Conservation (phyloP, 495 filamentous ascomycete species). For the Clavariopsis aquatica region DNA sequence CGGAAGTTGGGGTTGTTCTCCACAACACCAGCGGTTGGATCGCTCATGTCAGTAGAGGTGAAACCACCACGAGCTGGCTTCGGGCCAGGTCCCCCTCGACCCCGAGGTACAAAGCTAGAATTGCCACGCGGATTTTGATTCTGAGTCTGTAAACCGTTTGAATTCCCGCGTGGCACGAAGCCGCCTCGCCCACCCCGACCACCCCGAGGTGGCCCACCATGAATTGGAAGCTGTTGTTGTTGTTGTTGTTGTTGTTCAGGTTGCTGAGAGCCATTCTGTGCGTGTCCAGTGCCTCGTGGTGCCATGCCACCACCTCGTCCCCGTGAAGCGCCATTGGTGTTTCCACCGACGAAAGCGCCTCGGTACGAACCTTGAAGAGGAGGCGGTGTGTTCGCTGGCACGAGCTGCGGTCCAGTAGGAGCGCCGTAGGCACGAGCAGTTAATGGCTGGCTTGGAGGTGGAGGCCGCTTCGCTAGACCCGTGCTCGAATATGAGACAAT, state of each 20-base stretch:
- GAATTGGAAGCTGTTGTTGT: constrained; percentile 38
- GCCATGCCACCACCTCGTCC: constrained; percentile 36
- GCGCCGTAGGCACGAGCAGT: constrained; percentile 55
- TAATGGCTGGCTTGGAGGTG: constrained; percentile 58
- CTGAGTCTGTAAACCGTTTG: constrained; percentile 19
- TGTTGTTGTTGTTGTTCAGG: constrained; percentile 38
- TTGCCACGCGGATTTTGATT: constrained; percentile 22
- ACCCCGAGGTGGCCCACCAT: constrained; percentile 24
- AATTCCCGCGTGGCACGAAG: constrained; percentile 43
- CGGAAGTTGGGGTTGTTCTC: constrained; percentile 57
- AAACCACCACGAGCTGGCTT: constrained; percentile 54
- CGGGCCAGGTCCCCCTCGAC: constrained; percentile 33
- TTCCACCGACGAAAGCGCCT: constrained; percentile 59
- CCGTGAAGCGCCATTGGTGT: constrained; percentile 31
- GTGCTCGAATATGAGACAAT: constrained; percentile 74
- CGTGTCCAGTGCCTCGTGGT: constrained; percentile 16
- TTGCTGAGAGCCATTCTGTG: constrained; percentile 27
- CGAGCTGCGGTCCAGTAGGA: constrained; percentile 61
- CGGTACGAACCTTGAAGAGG: constrained; percentile 73
- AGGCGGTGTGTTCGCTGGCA: constrained; percentile 65
- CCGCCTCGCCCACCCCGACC: constrained; percentile 34
- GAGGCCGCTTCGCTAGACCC: constrained; percentile 52
- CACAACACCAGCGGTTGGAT: constrained; percentile 54
- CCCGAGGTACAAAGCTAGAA: constrained; percentile 27
- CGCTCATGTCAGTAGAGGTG: constrained; percentile 53